A percentile compares a stretch with the other conserved stretches of the same genome.
Evolutionary conservation across 1,284 basidiomycete species (phyloP).

Genomic region (Marasmius fiardii): DNA sequence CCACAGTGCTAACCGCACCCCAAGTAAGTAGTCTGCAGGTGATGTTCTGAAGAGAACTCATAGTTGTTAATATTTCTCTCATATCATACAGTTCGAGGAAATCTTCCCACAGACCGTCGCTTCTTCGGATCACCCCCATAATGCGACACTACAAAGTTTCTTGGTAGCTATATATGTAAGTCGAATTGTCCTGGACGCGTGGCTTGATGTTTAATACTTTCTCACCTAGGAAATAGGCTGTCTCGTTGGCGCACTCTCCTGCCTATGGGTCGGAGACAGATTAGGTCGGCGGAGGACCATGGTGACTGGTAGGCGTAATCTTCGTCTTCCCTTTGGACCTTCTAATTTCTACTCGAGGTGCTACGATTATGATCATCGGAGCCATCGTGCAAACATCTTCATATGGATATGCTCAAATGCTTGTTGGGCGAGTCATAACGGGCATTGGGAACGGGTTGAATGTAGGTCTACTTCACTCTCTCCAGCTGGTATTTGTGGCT

Average conservation of each 20-base stretch:
- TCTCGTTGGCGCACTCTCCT: constrained; percentile 47
- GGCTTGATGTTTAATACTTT: background rate
- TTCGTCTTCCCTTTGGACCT: background rate
- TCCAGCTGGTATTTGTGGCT: too few species aligned
- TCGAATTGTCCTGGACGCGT: background rate
- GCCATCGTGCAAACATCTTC: constrained; percentile 56
- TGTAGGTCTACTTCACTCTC: constrained; percentile 28
- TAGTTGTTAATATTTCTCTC: background rate
- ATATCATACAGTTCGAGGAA: constrained; percentile 42
- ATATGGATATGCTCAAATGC: constrained; percentile 52
- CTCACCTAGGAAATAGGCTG: constrained; percentile 48
- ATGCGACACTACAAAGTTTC: constrained; percentile 53
- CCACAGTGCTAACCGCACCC: constrained; percentile 45
- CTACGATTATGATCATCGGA: constrained; percentile 56
- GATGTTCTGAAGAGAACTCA: background rate
- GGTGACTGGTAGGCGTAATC: constrained; percentile 26
- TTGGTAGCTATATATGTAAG: constrained; percentile 52
- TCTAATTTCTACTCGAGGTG: constrained; percentile 1
- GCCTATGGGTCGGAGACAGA: constrained; percentile 52
- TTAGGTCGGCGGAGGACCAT: constrained; percentile 53
- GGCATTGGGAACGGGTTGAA: constrained; percentile 71
- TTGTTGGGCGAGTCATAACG: constrained; percentile 59
- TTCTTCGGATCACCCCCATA: constrained; percentile 30
- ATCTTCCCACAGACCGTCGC: constrained; percentile 46
- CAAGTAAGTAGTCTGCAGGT: constrained; percentile 28